Base-by-base conservation (phyloP, 768 basidiomycete species). In the Termitomyces sp. region DNA sequence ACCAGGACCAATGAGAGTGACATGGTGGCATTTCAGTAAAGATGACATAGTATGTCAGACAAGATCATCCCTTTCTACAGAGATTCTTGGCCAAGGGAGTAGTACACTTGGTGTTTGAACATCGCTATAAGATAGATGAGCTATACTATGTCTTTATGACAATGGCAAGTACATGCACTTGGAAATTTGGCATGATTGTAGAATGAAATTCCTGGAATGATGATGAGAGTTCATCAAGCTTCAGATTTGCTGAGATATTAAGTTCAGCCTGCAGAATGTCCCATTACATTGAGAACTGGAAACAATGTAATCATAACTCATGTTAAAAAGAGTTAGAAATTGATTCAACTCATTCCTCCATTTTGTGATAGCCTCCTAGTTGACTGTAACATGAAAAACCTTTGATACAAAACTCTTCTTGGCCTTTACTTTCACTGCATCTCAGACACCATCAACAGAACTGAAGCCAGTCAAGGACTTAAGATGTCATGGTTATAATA, bases 261-360 rank as follows among this genome's bases (percentile, higher is more conserved):
- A 58, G 34, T 37, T 63, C 62, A 3, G 48, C 53, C 48, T 49
- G 13, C 4, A 2, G 3, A 34, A 16, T 50, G 3, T 2, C 6
- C 33, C 8, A 10, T 26, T 18, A 1, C 0, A 4, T 33, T n/a
- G 4, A 13, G 20, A 18, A 2, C 10, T 30, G 5, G 10, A n/a
- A n/a, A n/a, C 16, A 16, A n/a, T 2, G 12, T 36, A 51, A 24
- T 16, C 1, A 37, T 14, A 22, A 24, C 54, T 56, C 10, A 59
- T 58, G 30, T 59, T 62, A 44, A 62, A 57, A 3, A 62, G 46
- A 24, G 30, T 22, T 16, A 59, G 14, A 24, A 56, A 55, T 7
- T 22, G 56, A 22, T 58, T 50, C 46, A 62, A 40, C 12, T 58
- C 57, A 10, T 22, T 26, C 30, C 30, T 27, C 54, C 57, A n/a